These are phyloP conservation scores for Crithidia acanthocephali DNA, from an alignment of 208 protist species.

Conservation along the genomic window DNA sequence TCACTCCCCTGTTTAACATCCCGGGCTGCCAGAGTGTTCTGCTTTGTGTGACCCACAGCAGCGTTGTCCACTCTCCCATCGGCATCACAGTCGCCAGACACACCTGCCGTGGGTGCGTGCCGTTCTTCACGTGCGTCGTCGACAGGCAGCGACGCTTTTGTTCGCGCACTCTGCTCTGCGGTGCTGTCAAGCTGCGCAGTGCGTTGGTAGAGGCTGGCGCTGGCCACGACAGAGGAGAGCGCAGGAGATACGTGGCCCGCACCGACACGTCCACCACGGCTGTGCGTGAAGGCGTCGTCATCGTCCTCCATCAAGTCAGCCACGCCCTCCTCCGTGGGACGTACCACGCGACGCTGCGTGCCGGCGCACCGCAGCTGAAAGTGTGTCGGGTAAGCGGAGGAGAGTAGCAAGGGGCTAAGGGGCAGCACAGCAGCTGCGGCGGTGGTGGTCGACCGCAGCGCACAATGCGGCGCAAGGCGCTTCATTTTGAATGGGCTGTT, in stretches of 20 bases:
- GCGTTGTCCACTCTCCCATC: neutral
- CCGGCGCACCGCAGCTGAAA: slow-evolving; percentile 15
- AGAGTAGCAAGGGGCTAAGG: neutral
- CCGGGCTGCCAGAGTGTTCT: too few species aligned
- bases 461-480: neutral
- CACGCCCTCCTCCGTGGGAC: slow-evolving; percentile 27
- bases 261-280: neutral
- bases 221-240: slow-evolving; percentile 16
- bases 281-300: slow-evolving; percentile 3
- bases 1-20: too few species aligned
- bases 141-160: neutral
- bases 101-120: neutral
- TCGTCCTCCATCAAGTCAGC: slow-evolving; percentile 34
- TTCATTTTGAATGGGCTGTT: neutral
- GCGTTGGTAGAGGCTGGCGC: slow-evolving; percentile 14
- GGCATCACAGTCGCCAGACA: neutral
- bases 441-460: neutral
- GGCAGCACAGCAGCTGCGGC: neutral
- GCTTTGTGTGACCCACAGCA: too few species aligned
- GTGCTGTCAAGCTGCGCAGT: neutral
- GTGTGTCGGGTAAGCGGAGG: neutral
- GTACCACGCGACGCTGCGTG: slow-evolving; percentile 26
- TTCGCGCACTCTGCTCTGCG: neutral
- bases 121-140: neutral
- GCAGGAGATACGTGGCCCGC: neutral